phyloP scores from a whole-genome alignment of 2,329 filamentous ascomycete species.

The Pyrenophora seminiperda region DNA sequence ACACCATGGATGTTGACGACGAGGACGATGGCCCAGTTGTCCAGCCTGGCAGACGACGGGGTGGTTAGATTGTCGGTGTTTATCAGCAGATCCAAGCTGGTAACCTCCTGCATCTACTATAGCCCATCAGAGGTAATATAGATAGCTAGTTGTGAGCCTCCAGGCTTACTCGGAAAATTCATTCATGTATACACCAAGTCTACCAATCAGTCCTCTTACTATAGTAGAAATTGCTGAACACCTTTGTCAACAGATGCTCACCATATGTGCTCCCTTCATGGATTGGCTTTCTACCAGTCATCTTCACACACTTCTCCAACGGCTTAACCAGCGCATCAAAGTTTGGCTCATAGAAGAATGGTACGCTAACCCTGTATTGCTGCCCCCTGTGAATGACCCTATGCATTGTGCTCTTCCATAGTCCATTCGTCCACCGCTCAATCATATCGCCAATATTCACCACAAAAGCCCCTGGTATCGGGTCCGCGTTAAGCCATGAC shows the following conservation, averaged over 20 bases:
- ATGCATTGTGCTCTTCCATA: constrained; percentile 53
- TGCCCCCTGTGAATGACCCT: constrained; percentile 52
- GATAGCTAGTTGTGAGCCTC: too few species aligned
- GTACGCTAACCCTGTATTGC: constrained; percentile 51
- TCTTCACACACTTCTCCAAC: constrained; percentile 45
- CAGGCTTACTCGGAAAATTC: too few species aligned
- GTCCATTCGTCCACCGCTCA: constrained; percentile 53
- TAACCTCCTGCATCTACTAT: too few species aligned
- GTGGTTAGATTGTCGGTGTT: too few species aligned
- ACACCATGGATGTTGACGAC: background rate
- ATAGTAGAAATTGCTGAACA: constrained; percentile 51
- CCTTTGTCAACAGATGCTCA: constrained; percentile 51
- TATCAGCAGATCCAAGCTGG: too few species aligned
- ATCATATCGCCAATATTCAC: constrained; percentile 59
- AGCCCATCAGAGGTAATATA: too few species aligned
- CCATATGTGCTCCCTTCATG: constrained; percentile 49
- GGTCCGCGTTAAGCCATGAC: constrained; percentile 54
- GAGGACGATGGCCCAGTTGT: too few species aligned
- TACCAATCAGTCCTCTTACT: constrained; percentile 36
- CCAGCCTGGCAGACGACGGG: too few species aligned
- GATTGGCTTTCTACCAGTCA: constrained; percentile 37
- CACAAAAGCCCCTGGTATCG: constrained; percentile 52
- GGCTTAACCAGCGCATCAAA: constrained; percentile 50
- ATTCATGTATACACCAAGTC: background rate
- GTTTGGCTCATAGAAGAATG: constrained; percentile 57